Base-by-base conservation (phyloP, 805 yeast species). In the Torulaspora quercuum region DNA sequence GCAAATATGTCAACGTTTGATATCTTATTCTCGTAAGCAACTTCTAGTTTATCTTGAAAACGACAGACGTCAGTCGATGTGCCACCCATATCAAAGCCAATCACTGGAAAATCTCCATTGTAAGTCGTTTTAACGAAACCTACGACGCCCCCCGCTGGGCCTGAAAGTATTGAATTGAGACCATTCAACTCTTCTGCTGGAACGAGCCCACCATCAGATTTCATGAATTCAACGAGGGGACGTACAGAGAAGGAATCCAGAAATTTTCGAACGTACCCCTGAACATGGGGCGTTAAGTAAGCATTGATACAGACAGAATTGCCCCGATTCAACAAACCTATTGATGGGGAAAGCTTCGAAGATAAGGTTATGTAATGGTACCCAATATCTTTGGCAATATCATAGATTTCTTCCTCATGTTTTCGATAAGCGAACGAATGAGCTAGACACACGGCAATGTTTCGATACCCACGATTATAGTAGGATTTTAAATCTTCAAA, bases 131-230 rank as follows among this genome's bases (percentile, higher is more conserved):
- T 71, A 0, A 95, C 84, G 50, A 78, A 84, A 0, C 97, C 97
- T 21, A 89, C 95, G 41, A 89, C 94, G 35, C 97, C 97, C 25
- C 97, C 97, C 7, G 97, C 97, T 2, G 97, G 97, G 3, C 97
- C 97, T 1, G 95, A 86, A 18, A 89, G 63, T 32, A 89, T 83
- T 3, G 97, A 95, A 47, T 78, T 73, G 24, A 89, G 68, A 1
- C 97, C 97, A 0, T 95, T 80, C 57, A 89, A 88, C 30, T 76
- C 72, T 11, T 76, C 68, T 52, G 90, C 87, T 37, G 86, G 85
- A 15, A 88, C 87, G 40, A 89, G 70, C 2, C 97, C 97, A 39
- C 97, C 97, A 59, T 89, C 95, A 8, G 95, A 83, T 62, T 89
- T 95, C 97, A 89, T 89, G 61, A 90, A 90, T 48, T 82, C 80